A percentile compares a stretch with the other conserved stretches of the same genome.
Conservation (phyloP, 2,329 filamentous ascomycete species). For the Xylaria sp. region DNA sequence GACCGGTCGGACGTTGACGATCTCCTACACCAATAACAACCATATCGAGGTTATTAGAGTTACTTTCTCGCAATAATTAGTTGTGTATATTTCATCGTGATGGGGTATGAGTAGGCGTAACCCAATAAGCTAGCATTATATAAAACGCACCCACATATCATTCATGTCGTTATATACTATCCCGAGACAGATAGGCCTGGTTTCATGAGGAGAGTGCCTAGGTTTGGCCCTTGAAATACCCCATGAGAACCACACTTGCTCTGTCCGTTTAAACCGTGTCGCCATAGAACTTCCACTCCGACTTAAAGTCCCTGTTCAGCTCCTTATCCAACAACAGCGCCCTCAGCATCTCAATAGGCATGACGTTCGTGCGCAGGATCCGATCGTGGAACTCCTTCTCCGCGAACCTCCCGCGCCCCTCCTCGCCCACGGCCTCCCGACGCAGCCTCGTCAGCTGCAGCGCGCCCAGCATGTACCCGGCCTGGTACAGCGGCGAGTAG, state of each 20-base stretch:
- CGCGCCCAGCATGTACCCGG: conserved; percentile 62
- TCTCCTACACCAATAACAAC: conserved; percentile 46
- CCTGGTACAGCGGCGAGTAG: conserved; percentile 61
- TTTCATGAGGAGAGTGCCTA: background rate
- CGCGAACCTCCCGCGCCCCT: conserved; percentile 34
- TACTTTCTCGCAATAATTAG: conserved; percentile 26
- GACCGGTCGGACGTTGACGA: conserved; percentile 39
- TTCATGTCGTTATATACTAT: background rate
- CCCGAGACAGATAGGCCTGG: background rate
- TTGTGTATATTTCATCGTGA: background rate
- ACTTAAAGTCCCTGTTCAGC: conserved; percentile 47
- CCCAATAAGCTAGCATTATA: background rate
- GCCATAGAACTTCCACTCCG: conserved; percentile 55
- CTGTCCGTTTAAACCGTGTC: conserved; percentile 10
- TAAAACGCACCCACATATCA: background rate
- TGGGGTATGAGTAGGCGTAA: too few species aligned
- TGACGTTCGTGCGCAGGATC: conserved; percentile 53
- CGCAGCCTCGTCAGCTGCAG: conserved; percentile 57
- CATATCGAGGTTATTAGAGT: conserved; percentile 42
- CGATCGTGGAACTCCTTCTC: conserved; percentile 61
- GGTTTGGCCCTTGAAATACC: background rate
- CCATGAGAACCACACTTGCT: background rate
- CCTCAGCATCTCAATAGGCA: conserved; percentile 58
- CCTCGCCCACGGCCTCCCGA: conserved; percentile 48
- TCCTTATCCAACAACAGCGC: conserved; percentile 48